Evolutionary conservation across 345 rosid species (phyloP).

Genomic region (Populus ilicifolia): DNA sequence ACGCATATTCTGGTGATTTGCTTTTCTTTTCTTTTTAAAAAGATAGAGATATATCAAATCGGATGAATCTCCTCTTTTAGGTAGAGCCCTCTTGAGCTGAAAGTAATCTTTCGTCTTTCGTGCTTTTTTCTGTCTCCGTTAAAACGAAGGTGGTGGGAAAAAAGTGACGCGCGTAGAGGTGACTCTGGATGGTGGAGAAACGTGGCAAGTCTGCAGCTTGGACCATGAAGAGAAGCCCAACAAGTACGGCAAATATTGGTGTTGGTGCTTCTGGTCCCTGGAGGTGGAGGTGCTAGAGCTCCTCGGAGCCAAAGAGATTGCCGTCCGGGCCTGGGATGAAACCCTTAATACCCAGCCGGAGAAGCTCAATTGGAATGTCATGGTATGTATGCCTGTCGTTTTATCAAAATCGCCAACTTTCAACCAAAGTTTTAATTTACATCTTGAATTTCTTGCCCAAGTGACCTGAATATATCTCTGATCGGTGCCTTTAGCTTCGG

Average conservation of each 20-base stretch:
- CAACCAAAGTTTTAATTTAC: background rate
- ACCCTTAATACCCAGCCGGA: slow-evolving; percentile 89
- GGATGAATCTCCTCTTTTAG: too few species aligned
- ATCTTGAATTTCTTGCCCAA: background rate
- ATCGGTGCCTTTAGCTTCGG: background rate
- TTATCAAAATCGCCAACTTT: too few species aligned
- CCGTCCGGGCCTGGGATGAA: slow-evolving; percentile 97
- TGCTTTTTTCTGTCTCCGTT: background rate
- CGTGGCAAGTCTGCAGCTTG: slow-evolving; percentile 76
- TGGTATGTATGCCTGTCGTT: slow-evolving; percentile 41
- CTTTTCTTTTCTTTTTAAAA: too few species aligned
- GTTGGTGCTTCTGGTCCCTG: slow-evolving; percentile 97
- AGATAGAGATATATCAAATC: too few species aligned
- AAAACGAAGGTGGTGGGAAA: slow-evolving; percentile 74
- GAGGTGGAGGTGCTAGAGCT: slow-evolving; percentile 81
- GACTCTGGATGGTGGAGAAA: slow-evolving; percentile 87
- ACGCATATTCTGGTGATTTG: slow-evolving; percentile 76
- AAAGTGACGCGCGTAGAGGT: slow-evolving; percentile 93
- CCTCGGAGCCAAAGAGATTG: slow-evolving; percentile 70
- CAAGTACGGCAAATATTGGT: slow-evolving; percentile 76
- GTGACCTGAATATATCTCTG: background rate
- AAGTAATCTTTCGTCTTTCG: slow-evolving; percentile 8
- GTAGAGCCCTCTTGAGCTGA: background rate
- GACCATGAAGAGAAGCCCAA: slow-evolving; percentile 70
- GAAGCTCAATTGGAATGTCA: slow-evolving; percentile 89